Evolutionary conservation across 768 basidiomycete species (phyloP).

Genomic region (Leccinum barrowsii): DNA sequence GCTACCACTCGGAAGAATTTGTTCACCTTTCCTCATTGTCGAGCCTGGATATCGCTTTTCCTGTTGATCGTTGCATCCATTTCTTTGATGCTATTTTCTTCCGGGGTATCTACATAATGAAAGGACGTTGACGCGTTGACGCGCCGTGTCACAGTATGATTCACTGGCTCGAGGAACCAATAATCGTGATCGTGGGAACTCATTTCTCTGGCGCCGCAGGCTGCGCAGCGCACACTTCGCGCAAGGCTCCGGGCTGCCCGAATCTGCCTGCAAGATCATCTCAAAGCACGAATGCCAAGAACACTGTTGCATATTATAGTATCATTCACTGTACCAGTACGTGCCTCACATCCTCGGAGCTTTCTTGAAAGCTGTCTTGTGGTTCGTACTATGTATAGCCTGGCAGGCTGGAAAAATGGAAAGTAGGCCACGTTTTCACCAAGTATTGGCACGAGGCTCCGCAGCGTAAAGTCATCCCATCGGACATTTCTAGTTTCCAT

Average conservation of each 20-base stretch:
- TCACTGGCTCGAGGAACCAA: background rate
- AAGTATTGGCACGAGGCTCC: background rate
- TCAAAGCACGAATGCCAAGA: background rate
- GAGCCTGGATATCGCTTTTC: background rate
- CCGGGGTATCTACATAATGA: background rate
- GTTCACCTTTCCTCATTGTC: background rate
- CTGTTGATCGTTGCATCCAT: background rate
- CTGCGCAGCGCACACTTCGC: no score
- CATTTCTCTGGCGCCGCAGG: no score
- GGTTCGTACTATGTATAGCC: background rate
- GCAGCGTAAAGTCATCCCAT: background rate
- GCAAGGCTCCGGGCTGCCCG: no score
- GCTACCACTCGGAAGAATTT: background rate
- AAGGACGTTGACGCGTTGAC: background rate
- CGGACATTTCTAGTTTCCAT: conserved; percentile 5
- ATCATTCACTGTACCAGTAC: background rate
- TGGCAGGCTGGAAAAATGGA: background rate
- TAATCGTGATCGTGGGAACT: background rate
- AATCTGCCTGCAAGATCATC: no score
- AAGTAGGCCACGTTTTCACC: background rate
- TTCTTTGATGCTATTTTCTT: no score
- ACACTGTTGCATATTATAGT: background rate
- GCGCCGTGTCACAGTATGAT: no score
- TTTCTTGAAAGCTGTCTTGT: background rate
- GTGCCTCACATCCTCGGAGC: background rate